phyloP scores from a whole-genome alignment of 2,329 filamentous ascomycete species.

The Ophiognomonia clavigignenti-juglandacearum region DNA sequence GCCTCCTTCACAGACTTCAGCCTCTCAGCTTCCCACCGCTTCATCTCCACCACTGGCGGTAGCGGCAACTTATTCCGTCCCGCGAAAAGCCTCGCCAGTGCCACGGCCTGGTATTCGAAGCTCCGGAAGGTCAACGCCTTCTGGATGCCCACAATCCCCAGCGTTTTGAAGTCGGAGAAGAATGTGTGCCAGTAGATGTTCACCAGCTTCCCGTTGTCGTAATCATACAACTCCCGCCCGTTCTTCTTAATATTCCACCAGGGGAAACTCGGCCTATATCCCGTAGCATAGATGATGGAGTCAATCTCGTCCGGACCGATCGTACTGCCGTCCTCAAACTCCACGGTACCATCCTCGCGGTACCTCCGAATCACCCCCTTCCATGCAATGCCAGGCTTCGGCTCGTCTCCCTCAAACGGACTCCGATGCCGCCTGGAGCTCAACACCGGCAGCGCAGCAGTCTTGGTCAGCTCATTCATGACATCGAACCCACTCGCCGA shows the following conservation, averaged over 20 bases:
- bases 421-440: slow-evolving; percentile 45
- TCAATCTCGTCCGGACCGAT: slow-evolving; percentile 30
- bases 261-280: slow-evolving; percentile 38
- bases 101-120: slow-evolving; percentile 53
- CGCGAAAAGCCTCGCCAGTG: slow-evolving; percentile 44
- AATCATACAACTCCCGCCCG: slow-evolving; percentile 46
- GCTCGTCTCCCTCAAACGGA: slow-evolving; percentile 44
- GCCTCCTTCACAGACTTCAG: slow-evolving; percentile 24
- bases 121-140: slow-evolving; percentile 47
- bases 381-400: slow-evolving; percentile 45
- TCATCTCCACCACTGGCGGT: slow-evolving; percentile 33
- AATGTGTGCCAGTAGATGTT: slow-evolving; percentile 50
- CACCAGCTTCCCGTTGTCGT: slow-evolving; percentile 36
- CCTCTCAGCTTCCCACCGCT: slow-evolving; percentile 41
- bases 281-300: slow-evolving; percentile 37
- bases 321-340: slow-evolving; percentile 33
- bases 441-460: slow-evolving; percentile 39
- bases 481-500: slow-evolving; percentile 40
- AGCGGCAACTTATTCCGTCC: slow-evolving; percentile 33
- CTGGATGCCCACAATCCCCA: slow-evolving; percentile 48
- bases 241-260: slow-evolving; percentile 44
- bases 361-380: slow-evolving; percentile 47
- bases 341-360: slow-evolving; percentile 34
- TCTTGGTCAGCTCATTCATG: slow-evolving; percentile 30
- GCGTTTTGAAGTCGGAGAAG: slow-evolving; percentile 38